A percentile compares a stretch with the other conserved stretches of the same genome.
Conservation (phyloP, 2,329 filamentous ascomycete species). For the Madurella fahalii region DNA sequence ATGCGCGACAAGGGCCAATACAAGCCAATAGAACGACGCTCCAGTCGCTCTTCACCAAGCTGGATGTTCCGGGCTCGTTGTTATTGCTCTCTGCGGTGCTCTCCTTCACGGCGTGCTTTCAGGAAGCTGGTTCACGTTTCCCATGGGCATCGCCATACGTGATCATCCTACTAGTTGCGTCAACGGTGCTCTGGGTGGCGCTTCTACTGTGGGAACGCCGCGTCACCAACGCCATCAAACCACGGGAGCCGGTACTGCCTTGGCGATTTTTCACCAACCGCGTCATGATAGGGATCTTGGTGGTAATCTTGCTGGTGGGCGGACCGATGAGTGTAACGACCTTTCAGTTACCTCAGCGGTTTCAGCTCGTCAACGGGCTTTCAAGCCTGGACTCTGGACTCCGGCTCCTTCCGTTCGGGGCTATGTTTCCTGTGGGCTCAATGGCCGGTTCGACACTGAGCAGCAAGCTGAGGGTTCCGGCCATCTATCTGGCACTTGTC, state of each 20-base stretch:
- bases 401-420: neutral
- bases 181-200: neutral
- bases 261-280: neutral
- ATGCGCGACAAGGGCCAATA: neutral
- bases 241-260: neutral
- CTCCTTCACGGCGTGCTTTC: neutral
- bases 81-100: neutral
- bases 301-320: neutral
- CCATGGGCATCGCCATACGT: neutral
- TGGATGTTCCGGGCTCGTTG: neutral
- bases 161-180: neutral
- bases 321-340: neutral
- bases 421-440: neutral
- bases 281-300: neutral
- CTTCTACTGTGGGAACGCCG: neutral
- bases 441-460: neutral
- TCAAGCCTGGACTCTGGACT: neutral
- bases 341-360: constrained; percentile 1
- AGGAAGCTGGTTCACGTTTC: neutral
- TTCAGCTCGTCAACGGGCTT: neutral
- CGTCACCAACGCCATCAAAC: neutral
- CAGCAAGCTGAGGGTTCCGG: neutral
- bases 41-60: neutral
- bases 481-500: neutral
- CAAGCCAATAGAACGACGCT: too few species aligned